A percentile compares a stretch with the other conserved stretches of the same genome.
Conservation (phyloP, 2,329 filamentous ascomycete genomes). For the Capronia epimyces region DNA sequence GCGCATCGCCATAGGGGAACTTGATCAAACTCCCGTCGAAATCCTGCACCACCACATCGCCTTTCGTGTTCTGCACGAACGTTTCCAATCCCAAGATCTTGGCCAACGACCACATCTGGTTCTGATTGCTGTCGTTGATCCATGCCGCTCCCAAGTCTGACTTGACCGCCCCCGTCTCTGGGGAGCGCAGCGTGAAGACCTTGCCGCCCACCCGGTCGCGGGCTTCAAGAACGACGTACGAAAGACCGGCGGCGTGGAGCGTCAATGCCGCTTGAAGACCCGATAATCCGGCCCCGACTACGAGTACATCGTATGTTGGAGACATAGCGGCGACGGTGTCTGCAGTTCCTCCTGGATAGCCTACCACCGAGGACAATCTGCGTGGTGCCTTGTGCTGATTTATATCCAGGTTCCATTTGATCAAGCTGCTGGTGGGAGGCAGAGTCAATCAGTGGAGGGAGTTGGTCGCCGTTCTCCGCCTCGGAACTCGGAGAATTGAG, state of each 20-base stretch:
- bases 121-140: conserved; percentile 40
- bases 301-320: conserved; percentile 26
- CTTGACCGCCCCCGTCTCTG: conserved; percentile 30
- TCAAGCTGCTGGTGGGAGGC: neutral
- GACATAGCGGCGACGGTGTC: neutral
- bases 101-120: conserved; percentile 30
- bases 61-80: conserved; percentile 33
- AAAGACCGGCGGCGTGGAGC: conserved; percentile 36
- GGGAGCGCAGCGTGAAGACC: conserved; percentile 37
- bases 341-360: neutral
- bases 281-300: conserved; percentile 46
- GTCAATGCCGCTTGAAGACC: conserved; percentile 37
- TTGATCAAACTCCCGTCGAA: conserved; percentile 28
- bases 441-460: neutral
- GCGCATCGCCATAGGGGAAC: conserved; percentile 35
- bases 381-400: neutral
- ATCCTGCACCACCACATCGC: conserved; percentile 33
- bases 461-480: conserved; percentile 1
- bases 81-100: conserved; percentile 31
- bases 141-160: conserved; percentile 37
- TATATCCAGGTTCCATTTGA: neutral
- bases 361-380: no score
- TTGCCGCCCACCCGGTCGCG: conserved; percentile 50
- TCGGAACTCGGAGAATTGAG: neutral
- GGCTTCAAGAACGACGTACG: conserved; percentile 47